Base-by-base conservation (phyloP, 2,329 filamentous ascomycete species). In the Xylariaceae sp. region DNA sequence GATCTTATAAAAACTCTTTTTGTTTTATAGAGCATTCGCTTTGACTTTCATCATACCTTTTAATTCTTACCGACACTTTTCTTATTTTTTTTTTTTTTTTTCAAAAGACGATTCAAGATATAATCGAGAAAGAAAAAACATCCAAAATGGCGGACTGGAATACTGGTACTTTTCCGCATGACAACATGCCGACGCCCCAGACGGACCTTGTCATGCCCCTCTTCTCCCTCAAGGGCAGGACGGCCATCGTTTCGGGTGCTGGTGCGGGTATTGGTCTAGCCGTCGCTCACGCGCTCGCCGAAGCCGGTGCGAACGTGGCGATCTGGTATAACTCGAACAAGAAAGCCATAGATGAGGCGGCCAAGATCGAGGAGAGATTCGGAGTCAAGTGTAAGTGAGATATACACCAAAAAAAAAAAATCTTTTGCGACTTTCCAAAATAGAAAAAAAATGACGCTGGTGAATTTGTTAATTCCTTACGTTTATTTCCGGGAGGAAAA, bases 271-370 rank as follows among this genome's bases (percentile, higher is more conserved):
- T 89, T 60, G 86, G 86, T 42, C 73, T 87, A 30, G 77, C 78
- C 4, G 77, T 88, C 31, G 85, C 84, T 11, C 74, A 85, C 35
- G 84, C 76, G 1, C 75, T 84, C 34, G 85, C 86, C 12, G 86
- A 89, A 67, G 83, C 85, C 12, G 86, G 86, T 47, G 85, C 85
- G 55, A 86, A 88, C 61, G 83, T 89, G 27, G 85, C 84, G 31
- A 81, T 88, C 49, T 88, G 83, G 83, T 89, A 87, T 67, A 85
- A 87, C 67, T 81, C 75, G 69, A 88, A 89, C 71, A 78, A 80
- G 65, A 80, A 84, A 62, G 84, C 85, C 9, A 67, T 83, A 9
- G 75, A 80, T 12, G 76, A 81, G 54, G 85, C 86, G 0, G 76
- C 77, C 34, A 80, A 82, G 30, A 84, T 89, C 45, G 82, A 81